Evolutionary conservation across 805 yeast species (phyloP).

Genomic region (Candida verbasci): DNA sequence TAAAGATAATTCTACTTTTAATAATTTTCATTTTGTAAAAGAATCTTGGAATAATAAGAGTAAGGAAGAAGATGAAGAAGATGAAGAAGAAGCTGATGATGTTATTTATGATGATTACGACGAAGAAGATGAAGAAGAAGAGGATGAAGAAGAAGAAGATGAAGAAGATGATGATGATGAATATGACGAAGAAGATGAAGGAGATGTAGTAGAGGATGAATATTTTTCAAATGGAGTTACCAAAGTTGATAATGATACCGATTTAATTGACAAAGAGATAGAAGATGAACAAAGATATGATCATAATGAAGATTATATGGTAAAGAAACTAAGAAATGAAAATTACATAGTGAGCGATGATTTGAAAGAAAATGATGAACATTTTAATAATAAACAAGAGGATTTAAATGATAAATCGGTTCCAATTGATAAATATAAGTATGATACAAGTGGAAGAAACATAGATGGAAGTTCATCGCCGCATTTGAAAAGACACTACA

Average conservation of each 20-base stretch:
- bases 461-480: conserved; percentile 26
- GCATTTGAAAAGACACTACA: conserved; percentile 18
- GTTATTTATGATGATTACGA: conserved; percentile 5
- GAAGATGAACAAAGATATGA: conserved; percentile 1
- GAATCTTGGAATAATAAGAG: not conserved
- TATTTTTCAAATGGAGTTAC: not conserved
- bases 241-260: conserved; percentile 5
- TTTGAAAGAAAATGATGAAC: conserved; percentile 3
- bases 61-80: conserved; percentile 5
- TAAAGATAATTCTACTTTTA: conserved; percentile 2
- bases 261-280: not conserved
- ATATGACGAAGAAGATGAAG: conserved; percentile 2
- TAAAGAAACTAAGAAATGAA: conserved; percentile 4
- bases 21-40: conserved; percentile 4
- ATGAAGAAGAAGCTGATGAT: conserved; percentile 6
- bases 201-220: conserved; percentile 5
- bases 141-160: conserved; percentile 1
- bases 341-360: too few relatives aligned
- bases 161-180: conserved; percentile 1
- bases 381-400: not conserved
- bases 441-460: conserved; percentile 16
- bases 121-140: conserved; percentile 7
- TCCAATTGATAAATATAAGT: conserved; percentile 1
- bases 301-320: not conserved
- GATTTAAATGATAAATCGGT: not conserved